Evolutionary conservation across 768 basidiomycete genomes (phyloP), one percentile per base, ranked within the genome.

Genomic region (Suillus decipiens): DNA sequence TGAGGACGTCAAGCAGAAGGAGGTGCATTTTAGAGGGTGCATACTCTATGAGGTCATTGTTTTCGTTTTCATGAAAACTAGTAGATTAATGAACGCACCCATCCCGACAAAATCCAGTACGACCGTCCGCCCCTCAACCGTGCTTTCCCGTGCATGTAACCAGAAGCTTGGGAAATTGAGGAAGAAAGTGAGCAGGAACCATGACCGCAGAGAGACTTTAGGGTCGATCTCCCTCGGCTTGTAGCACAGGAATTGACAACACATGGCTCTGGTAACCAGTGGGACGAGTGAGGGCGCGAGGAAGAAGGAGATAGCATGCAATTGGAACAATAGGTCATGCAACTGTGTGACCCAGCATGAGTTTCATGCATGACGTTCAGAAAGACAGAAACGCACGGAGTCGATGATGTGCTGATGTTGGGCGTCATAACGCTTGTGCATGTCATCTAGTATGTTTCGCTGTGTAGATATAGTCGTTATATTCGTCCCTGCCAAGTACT

Each of bases 71-170:
- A 41, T 15, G 36, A 12, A 34, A 47, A 68, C 39, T 22, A 42
- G 31, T 36, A 10, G 41, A 58, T 31, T 48, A 33, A 15, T 19
- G 17, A 33, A 61, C 22, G 58, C 9, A 92, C 92, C 85, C 80
- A 86, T 81, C 61, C 92, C 91, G 63, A 93, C 83, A 70, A 93
- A 93, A 72, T 93, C 91, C 64, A 93, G 84, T 39, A 93, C 74
- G 69, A 92, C 75, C 11, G 84, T 78, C 67, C 87, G 80, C n/a
- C 86, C 85, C 61, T 87, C 82, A 34, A 80, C 72, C 59, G 84
- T 76, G 5, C 84, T 83, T 43, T 80, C 73, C 36, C 77, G 79
- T 61, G 82, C 78, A 68, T 93, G 92, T 41, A 76, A 77, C 84
- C 87, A 90, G 42, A 93, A 64, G 66, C 80, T 84, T 37, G 85